phyloP scores from a whole-genome alignment of 345 rosid genomes.

The Populus pruinosa region DNA sequence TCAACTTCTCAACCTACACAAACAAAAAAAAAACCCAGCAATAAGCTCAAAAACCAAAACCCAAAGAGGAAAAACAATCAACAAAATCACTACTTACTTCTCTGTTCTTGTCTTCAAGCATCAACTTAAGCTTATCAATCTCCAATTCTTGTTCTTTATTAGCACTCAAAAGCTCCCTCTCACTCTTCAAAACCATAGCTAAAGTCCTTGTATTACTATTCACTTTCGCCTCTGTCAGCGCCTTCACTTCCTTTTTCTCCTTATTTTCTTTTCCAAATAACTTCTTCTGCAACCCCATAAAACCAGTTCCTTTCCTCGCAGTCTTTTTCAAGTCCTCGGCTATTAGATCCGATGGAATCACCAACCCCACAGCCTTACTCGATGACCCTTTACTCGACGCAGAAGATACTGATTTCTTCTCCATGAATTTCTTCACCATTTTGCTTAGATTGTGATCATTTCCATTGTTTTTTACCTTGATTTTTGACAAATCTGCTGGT shows the following conservation, averaged over 20 bases:
- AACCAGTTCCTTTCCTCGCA: constrained; percentile 42
- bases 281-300: constrained; percentile 68
- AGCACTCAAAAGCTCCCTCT: constrained; percentile 72
- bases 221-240: constrained; percentile 68
- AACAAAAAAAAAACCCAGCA: not conserved
- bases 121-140: constrained; percentile 48
- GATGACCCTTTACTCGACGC: constrained; percentile 23
- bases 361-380: constrained; percentile 34
- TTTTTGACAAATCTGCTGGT: constrained; percentile 31
- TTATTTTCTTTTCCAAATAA: constrained; percentile 53
- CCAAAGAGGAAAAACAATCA: not conserved
- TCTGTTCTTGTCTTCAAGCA: constrained; percentile 58
- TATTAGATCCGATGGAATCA: constrained; percentile 54
- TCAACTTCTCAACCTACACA: constrained; percentile 84
- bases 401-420: constrained; percentile 30
- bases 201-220: constrained; percentile 59
- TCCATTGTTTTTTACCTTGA: constrained; percentile 15
- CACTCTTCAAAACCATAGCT: constrained; percentile 88
- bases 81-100: constrained; percentile 41
- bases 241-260: constrained; percentile 53
- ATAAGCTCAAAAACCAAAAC: not conserved
- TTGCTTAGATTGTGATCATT: constrained; percentile 37
- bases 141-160: constrained; percentile 69
- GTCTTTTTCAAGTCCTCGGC: constrained; percentile 71
- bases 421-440: constrained; percentile 78